These are phyloP conservation scores for Annulohypoxylon nitens DNA, from an alignment of 495 filamentous ascomycete species.

Conservation along the genomic window DNA sequence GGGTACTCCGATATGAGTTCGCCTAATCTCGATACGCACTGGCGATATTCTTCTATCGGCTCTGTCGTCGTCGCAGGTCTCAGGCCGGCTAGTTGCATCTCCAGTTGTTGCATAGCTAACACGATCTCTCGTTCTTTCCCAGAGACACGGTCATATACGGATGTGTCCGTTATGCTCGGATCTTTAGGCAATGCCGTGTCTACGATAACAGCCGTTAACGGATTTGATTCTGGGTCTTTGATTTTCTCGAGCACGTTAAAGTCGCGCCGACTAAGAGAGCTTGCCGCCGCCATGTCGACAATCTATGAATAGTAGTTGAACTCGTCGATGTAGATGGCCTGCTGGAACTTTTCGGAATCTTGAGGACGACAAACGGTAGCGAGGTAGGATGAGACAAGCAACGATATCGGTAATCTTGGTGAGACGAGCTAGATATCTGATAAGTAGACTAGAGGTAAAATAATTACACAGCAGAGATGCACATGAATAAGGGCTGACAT, in stretches of 20 bases:
- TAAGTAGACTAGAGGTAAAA: constrained; percentile 8
- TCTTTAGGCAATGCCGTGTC: constrained; percentile 71
- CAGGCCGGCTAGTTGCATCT: constrained; percentile 60
- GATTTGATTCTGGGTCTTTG: constrained; percentile 81
- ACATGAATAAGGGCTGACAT: not conserved
- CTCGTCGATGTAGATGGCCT: not conserved
- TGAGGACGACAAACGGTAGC: not conserved
- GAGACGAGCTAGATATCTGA: constrained; percentile 6
- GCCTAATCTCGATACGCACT: constrained; percentile 61
- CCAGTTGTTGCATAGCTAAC: constrained; percentile 61
- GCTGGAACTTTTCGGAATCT: not conserved
- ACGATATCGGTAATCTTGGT: constrained; percentile 12
- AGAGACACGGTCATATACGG: constrained; percentile 55
- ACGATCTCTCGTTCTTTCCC: constrained; percentile 64
- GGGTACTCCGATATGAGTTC: constrained; percentile 70
- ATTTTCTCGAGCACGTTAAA: constrained; percentile 79
- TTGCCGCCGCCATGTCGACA: constrained; percentile 59
- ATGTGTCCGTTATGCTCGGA: constrained; percentile 64
- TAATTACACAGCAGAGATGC: not conserved
- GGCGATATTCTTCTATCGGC: constrained; percentile 55
- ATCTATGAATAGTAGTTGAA: not conserved
- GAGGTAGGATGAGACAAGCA: not conserved
- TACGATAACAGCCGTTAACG: constrained; percentile 65
- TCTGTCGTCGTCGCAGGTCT: constrained; percentile 46
- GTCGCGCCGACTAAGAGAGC: constrained; percentile 76